phyloP scores from a whole-genome alignment of 768 basidiomycete species.

The Lactarius hengduanensis region DNA sequence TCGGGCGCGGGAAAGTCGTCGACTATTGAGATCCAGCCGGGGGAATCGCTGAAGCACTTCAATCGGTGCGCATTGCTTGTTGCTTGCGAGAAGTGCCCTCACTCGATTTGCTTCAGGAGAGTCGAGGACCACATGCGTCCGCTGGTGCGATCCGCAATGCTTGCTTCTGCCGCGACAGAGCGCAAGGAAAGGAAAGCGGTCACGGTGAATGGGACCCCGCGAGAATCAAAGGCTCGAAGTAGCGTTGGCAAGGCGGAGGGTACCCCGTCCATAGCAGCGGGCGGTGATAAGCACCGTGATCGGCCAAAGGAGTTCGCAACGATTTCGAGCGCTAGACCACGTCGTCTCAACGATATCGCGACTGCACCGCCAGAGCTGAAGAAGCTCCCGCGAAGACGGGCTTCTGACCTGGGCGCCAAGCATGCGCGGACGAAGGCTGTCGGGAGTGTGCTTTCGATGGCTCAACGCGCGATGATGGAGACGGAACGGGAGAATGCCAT shows the following conservation, averaged over 20 bases:
- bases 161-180: slow-evolving; percentile 50
- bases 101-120: slow-evolving; percentile 45
- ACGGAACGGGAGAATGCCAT: slow-evolving; percentile 70
- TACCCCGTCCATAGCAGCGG: background rate
- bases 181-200: slow-evolving; percentile 45
- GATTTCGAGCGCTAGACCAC: slow-evolving; percentile 54
- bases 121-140: slow-evolving; percentile 73
- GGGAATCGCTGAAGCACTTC: slow-evolving; percentile 75
- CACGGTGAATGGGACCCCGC: slow-evolving; percentile 29
- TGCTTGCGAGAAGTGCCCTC: too few species aligned
- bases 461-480: slow-evolving; percentile 76
- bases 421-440: slow-evolving; percentile 18
- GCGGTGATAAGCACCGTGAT: slow-evolving; percentile 20
- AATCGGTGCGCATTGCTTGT: slow-evolving; percentile 51
- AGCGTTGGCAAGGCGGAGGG: background rate
- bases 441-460: slow-evolving; percentile 60
- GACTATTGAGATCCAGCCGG: slow-evolving; percentile 49
- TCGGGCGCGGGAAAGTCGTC: background rate
- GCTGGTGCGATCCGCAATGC: slow-evolving; percentile 58
- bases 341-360: slow-evolving; percentile 68
- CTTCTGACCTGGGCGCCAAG: slow-evolving; percentile 24
- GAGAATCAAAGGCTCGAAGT: slow-evolving; percentile 13
- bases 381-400: slow-evolving; percentile 49
- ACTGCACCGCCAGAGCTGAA: slow-evolving; percentile 65
- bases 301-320: slow-evolving; percentile 48